phyloP scores from a whole-genome alignment of 768 basidiomycete species.

The Boletus sp. region DNA sequence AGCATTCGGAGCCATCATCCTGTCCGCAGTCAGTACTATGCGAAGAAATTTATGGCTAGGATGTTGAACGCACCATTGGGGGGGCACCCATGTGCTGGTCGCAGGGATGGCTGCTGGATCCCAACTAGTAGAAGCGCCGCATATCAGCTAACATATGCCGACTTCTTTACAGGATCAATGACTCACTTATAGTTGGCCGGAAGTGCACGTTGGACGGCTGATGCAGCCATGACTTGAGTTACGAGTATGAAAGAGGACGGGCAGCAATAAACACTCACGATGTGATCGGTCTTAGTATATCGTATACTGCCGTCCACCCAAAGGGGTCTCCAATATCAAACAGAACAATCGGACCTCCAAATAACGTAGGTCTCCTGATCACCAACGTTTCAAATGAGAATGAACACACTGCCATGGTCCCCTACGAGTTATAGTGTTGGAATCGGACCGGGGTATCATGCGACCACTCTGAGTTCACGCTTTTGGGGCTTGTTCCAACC shows the following conservation, averaged over 20 bases:
- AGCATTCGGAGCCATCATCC: constrained; percentile 21
- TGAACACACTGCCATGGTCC: neutral
- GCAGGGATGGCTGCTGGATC: constrained; percentile 23
- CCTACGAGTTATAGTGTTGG: neutral
- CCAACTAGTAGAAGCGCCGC: constrained; percentile 13
- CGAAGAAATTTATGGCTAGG: neutral
- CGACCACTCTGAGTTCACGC: neutral
- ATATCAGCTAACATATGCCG: neutral
- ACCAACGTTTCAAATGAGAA: neutral
- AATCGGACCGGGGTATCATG: neutral
- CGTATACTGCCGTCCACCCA: neutral
- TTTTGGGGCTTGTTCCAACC: neutral
- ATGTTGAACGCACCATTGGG: constrained; percentile 18
- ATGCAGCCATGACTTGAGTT: constrained; percentile 18
- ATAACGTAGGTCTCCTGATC: neutral
- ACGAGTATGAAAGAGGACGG: neutral
- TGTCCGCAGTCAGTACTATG: neutral
- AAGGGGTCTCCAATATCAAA: neutral
- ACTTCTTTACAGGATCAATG: neutral
- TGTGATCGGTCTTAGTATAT: neutral
- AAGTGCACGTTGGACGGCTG: constrained; percentile 18
- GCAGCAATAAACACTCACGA: neutral
- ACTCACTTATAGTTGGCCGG: constrained; percentile 19
- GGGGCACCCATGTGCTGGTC: constrained; percentile 27
- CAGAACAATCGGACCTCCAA: neutral